These are phyloP conservation scores for Colletotrichum orbiculare DNA, from an alignment of 2,329 filamentous ascomycete genomes.

Conservation along the genomic window DNA sequence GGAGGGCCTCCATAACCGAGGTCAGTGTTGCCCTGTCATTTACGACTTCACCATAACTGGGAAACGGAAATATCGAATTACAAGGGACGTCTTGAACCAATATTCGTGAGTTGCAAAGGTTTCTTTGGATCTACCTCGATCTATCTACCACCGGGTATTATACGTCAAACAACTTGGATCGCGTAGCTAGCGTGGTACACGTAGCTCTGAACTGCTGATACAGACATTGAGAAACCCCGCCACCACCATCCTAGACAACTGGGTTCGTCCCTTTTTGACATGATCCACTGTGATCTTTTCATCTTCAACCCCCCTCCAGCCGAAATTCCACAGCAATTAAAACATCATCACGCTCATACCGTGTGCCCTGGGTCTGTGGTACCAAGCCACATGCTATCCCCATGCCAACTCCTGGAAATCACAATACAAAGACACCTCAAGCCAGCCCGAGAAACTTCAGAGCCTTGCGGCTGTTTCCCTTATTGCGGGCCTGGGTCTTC, in stretches of 20 bases:
- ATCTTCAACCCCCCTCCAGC: background rate
- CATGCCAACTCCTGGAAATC: no score
- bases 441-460: constrained; percentile 64
- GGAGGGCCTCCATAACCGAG: no score
- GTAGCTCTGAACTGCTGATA: background rate
- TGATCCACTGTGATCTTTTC: background rate
- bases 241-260: no score
- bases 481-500: constrained; percentile 48
- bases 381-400: background rate
- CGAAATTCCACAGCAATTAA: background rate
- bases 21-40: no score
- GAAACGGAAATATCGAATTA: no score
- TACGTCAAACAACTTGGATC: background rate
- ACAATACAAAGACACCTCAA: constrained; percentile 37
- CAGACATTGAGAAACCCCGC: constrained; percentile 1
- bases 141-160: constrained; percentile 17
- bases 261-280: background rate
- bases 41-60: no score
- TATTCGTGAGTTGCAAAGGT: background rate
- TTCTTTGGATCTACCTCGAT: constrained; percentile 6
- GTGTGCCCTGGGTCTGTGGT: background rate
- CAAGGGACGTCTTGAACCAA: no score
- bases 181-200: background rate
- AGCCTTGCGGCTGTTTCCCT: constrained; percentile 61
- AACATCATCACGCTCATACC: constrained; percentile 12